Conservation (phyloP, 1,284 basidiomycete genomes). For the Filobasidium uniguttulatum region DNA sequence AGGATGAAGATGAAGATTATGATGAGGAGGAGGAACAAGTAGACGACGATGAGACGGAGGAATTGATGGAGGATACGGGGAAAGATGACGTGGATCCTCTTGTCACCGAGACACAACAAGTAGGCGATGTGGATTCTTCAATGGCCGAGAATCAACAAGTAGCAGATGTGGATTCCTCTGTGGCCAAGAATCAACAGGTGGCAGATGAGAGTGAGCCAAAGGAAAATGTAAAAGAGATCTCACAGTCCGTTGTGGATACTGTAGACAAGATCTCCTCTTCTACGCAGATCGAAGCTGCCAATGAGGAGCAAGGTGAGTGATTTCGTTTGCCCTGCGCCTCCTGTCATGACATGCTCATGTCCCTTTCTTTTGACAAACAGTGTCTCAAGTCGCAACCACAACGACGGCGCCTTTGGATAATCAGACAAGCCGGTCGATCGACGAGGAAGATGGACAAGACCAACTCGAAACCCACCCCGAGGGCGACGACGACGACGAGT, state of each 20-base stretch:
- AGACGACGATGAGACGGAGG: slow-evolving; percentile 25
- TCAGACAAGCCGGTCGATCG: not conserved
- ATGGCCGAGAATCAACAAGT: slow-evolving; percentile 20
- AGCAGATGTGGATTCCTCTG: not conserved
- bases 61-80: slow-evolving; percentile 26
- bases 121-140: slow-evolving; percentile 20
- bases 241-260: not conserved
- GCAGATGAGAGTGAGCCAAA: not conserved
- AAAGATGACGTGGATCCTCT: slow-evolving; percentile 17
- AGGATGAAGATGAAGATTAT: slow-evolving; percentile 19
- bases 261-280: no score
- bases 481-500: slow-evolving; percentile 9
- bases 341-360: not conserved
- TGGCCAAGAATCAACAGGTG: not conserved
- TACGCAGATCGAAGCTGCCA: no score
- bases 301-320: not conserved
- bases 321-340: not conserved
- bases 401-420: not conserved
- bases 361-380: not conserved
- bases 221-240: not conserved
- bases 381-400: not conserved
- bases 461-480: no score
- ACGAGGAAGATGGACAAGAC: no score
- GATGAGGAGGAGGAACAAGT: slow-evolving; percentile 32
- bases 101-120: no score